Evolutionary conservation across 1,139 yeast species (phyloP), one percentile per base, ranked within the genome.

Genomic region (Taphrina pruni): DNA sequence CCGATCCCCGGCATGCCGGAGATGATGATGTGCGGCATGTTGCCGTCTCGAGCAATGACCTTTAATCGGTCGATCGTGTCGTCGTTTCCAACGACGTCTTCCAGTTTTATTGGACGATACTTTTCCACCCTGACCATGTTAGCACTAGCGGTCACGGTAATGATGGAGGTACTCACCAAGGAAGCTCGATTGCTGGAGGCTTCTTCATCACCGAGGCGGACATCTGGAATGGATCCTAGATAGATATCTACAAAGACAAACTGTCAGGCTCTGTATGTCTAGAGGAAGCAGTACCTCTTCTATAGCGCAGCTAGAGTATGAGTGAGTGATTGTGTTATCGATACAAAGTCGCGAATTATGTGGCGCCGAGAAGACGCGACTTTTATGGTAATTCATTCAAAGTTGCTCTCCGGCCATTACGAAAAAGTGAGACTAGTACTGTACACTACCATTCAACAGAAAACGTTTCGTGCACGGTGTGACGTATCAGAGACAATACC

Each of bases 1-100:
- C 99, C 99, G 71, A 94, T 93, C 74, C 99, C 99, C 12, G 99
- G 99, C 70, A 92, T 81, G 3, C 99, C 69, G n/a, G 66, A 52
- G 57, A 94, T 89, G 75, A 94, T 92, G 85, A 94, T 83, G 79
- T 94, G 97, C 2, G 99, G 99, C 90, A 94, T 89, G 78, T 94
- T 94, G 45, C 99, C 99, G 77, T 93, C 97, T 67, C 85, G 80
- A 6, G 96, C 97, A 69, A 94, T 93, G 73, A 90, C 85, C 74
- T 88, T 86, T 70, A 94, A 83, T 62, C 98, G 83, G 73, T 89
- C 94, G 5, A 94, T 84, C 0, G 98, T 94, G 73, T 93, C 98
- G 71, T 85, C 88, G 75, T 94, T 95, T 11, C 99, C 99, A 7
- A 94, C 98, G 32, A 95, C 88, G 76, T 94, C 98, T 58, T 86